These are phyloP conservation scores for Fonsecaea pedrosoi DNA, from an alignment of 2,329 filamentous ascomycete genomes.

Conservation along the genomic window DNA sequence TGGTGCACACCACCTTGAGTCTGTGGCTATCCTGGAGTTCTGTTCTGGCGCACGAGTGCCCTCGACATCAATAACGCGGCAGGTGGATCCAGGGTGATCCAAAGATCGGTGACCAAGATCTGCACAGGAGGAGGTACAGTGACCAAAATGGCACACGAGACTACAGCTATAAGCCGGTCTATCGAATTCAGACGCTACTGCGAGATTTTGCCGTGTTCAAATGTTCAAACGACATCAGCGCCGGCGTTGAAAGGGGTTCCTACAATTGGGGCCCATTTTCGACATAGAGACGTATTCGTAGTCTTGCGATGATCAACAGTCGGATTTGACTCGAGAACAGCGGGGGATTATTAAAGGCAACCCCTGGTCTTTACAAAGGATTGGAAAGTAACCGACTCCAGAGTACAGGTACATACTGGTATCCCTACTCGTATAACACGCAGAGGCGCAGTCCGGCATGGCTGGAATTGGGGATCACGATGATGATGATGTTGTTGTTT, in stretches of 20 bases:
- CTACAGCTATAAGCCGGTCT: neutral
- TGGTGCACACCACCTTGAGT: neutral
- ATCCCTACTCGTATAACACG: neutral
- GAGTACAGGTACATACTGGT: neutral
- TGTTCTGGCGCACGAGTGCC: neutral
- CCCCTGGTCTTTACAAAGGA: neutral
- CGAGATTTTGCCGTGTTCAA: neutral
- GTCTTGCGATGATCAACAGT: too few relatives aligned
- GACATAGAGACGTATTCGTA: neutral
- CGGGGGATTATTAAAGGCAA: neutral
- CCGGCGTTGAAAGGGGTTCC: neutral
- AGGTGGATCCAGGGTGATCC: neutral
- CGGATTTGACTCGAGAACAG: too few relatives aligned
- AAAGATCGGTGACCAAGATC: neutral
- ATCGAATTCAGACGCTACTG: neutral
- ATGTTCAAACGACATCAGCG: neutral
- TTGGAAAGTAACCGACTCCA: neutral
- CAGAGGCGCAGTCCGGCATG: neutral
- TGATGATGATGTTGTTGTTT: neutral
- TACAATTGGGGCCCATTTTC: neutral
- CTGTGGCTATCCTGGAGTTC: too few relatives aligned
- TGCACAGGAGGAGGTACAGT: neutral
- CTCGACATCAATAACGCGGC: neutral
- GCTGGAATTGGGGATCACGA: neutral
- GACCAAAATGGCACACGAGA: neutral